Base-by-base conservation (phyloP, 495 filamentous ascomycete genomes). In the Podospora australis region DNA sequence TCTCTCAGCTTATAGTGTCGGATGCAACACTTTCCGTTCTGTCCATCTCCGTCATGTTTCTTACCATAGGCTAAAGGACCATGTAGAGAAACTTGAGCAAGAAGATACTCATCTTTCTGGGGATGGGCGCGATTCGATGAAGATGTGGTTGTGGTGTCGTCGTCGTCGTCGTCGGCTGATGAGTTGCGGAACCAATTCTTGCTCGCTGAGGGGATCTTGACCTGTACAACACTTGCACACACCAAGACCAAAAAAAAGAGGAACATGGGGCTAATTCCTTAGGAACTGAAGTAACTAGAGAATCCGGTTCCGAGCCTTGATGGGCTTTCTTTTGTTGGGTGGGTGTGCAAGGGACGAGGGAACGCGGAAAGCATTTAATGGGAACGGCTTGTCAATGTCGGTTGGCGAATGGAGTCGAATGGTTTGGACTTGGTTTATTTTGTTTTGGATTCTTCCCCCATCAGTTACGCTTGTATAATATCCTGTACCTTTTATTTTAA, bases 71-170 rank as follows among this genome's bases (percentile, higher is more conserved):
- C 60, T 63, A 61, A 65, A 65, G 62, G 57, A 52, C 62, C 44
- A 65, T 63, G 62, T 59, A 63, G 60, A 61, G 62, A 63, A 61
- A 65, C 60, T 52, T 65, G 59, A 64, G 55, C 49, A 35, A 46
- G 39, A 28, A 41, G 35, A 34, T 25, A 39, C 36, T 53, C 28
- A 40, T 40, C 38, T 29, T 32, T 36, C 20, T 29, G 45, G 14
- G 45, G 44, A 44, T 44, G 9, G n/a, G n/a, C n/a, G 10, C 41
- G 21, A 35, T 44, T 30, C 16, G 20, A 39, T 28, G 22, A 17
- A 22, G 23, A 25, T 30, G 20, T 3, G 32, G 22, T 21, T 21
- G 21, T 25, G 39, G 13, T 41, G 39, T 7, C 28, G 28, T n/a
- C n/a, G n/a, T n/a, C n/a, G n/a, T n/a, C n/a, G n/a, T n/a, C n/a